Evolutionary conservation across 306 rosid species (phyloP).

Genomic region (Corylus americana): DNA sequence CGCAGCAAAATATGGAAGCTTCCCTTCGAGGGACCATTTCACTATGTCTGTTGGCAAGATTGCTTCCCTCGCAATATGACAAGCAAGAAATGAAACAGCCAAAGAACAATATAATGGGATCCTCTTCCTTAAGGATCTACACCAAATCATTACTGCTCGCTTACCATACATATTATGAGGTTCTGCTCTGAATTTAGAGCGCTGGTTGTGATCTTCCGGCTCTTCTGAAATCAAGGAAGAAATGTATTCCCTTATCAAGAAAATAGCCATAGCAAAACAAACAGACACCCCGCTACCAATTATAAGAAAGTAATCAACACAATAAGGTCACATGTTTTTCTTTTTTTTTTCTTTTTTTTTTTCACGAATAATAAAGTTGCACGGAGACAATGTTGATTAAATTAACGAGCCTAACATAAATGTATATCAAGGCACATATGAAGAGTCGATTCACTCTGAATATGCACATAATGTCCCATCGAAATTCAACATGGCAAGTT

Average conservation of each 20-base stretch:
- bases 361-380: background rate
- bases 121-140: slow-evolving; percentile 60
- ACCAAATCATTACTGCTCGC: slow-evolving; percentile 66
- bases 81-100: slow-evolving; percentile 70
- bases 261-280: slow-evolving; percentile 19
- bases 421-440: background rate
- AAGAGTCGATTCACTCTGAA: background rate
- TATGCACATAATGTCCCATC: background rate
- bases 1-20: slow-evolving; percentile 84
- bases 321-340: background rate
- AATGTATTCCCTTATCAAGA: slow-evolving; percentile 31
- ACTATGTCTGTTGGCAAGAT: slow-evolving; percentile 72
- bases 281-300: background rate
- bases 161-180: slow-evolving; percentile 58
- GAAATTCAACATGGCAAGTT: background rate
- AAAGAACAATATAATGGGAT: slow-evolving; percentile 61
- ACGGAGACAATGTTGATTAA: background rate
- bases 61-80: slow-evolving; percentile 85
- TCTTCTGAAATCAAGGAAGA: slow-evolving; percentile 56
- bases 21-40: slow-evolving; percentile 80
- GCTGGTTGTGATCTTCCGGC: slow-evolving; percentile 32
- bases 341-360: too few species aligned
- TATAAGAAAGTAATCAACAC: background rate
- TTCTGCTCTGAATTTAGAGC: slow-evolving; percentile 40
- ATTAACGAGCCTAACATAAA: too few species aligned